Percentiles rank a stretch among this genome's conserved stretches.
Conservation (phyloP, 2,329 filamentous ascomycete genomes). For the Myriangium duriaei region DNA sequence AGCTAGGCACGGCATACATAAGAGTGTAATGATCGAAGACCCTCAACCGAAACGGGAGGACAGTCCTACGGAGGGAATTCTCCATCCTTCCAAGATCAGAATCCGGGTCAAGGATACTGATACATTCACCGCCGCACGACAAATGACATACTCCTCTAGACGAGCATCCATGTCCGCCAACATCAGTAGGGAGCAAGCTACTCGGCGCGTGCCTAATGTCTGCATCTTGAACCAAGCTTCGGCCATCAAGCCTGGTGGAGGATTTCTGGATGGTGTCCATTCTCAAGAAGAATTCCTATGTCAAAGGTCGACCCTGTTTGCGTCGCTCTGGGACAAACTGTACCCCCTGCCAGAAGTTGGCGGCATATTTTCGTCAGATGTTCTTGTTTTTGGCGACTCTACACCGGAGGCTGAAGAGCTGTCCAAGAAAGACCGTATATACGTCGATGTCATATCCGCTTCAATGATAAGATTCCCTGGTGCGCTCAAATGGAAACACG, state of each 20-base stretch:
- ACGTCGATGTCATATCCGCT: constrained; percentile 45
- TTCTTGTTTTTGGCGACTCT: constrained; percentile 44
- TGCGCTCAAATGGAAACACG: constrained; percentile 11
- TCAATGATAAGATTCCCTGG: constrained; percentile 46
- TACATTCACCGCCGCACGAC: constrained; percentile 40
- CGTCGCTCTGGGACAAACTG: constrained; percentile 44
- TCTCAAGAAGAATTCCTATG: constrained; percentile 52
- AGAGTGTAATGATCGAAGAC: constrained; percentile 37
- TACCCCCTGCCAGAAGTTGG: constrained; percentile 49
- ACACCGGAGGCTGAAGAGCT: constrained; percentile 27
- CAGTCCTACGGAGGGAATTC: neutral
- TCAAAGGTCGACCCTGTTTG: constrained; percentile 46
- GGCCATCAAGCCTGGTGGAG: constrained; percentile 47
- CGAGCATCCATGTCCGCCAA: constrained; percentile 10
- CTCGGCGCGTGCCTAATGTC: constrained; percentile 24
- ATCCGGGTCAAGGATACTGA: constrained; percentile 40
- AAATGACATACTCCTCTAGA: constrained; percentile 18
- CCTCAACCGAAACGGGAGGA: constrained; percentile 19
- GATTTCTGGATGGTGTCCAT: constrained; percentile 46
- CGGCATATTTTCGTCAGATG: constrained; percentile 44
- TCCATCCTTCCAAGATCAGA: constrained; percentile 17
- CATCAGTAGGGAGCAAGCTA: constrained; percentile 2
- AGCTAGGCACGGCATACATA: constrained; percentile 42
- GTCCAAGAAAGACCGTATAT: constrained; percentile 41
- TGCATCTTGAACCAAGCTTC: constrained; percentile 54